Evolutionary conservation across 129 eudicot species (phyloP).

Genomic region (Helianthus tuberosus): DNA sequence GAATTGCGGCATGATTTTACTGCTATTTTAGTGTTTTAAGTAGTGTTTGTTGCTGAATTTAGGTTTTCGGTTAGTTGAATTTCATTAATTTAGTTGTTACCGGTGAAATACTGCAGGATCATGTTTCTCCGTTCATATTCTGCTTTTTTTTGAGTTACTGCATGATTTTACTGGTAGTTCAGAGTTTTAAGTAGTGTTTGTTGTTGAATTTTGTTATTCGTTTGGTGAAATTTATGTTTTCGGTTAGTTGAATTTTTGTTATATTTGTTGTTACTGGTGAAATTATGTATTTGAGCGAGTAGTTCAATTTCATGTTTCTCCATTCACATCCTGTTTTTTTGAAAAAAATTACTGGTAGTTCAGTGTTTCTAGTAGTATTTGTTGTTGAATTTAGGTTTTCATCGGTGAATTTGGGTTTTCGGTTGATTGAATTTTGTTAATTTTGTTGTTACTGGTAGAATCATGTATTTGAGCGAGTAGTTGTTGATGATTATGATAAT

Average conservation of each 20-base stretch:
- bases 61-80: no score
- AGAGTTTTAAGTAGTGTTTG: no score
- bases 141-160: no score
- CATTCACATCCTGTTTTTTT: no score
- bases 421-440: no score
- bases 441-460: no score
- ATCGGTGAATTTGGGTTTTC: not conserved
- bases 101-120: no score
- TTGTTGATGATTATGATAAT: not conserved
- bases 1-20: not conserved
- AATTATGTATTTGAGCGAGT: slow-evolving; percentile 6
- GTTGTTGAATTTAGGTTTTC: not conserved
- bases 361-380: not conserved
- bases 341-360: not conserved
- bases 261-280: slow-evolving; percentile 6
- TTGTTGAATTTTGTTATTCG: slow-evolving; percentile 8
- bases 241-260: not conserved
- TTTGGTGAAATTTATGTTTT: not conserved
- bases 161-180: no score
- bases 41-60: not conserved
- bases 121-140: no score
- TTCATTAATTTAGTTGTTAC: no score
- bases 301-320: no score
- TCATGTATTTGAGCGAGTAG: no score
- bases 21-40: not conserved